Evolutionary conservation across 306 rosid species (phyloP).

Genomic region (Aeschynomene evenia): DNA sequence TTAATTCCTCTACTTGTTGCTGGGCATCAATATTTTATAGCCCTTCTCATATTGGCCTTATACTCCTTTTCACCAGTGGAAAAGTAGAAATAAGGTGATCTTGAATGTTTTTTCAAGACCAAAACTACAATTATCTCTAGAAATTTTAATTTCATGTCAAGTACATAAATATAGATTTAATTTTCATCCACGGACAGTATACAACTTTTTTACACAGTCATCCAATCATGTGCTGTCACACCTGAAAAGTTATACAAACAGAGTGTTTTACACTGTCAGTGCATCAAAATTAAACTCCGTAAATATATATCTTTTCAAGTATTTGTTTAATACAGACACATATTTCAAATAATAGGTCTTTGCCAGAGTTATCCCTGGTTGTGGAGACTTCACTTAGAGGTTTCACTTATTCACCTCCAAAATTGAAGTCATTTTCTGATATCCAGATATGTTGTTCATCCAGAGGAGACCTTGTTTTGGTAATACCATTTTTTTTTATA

Average conservation of each 20-base stretch:
- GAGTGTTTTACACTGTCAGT: too few relatives aligned
- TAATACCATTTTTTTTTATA: slow-evolving; percentile 37
- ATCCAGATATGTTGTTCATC: slow-evolving; percentile 64
- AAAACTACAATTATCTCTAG: neutral
- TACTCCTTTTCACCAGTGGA: slow-evolving; percentile 69
- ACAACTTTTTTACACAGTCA: too few relatives aligned
- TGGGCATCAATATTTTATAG: slow-evolving; percentile 78
- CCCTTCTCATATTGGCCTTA: slow-evolving; percentile 53
- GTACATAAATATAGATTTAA: too few relatives aligned
- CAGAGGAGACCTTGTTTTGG: slow-evolving; percentile 82
- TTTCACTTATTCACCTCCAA: slow-evolving; percentile 55
- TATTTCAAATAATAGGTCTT: slow-evolving; percentile 56
- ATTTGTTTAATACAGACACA: slow-evolving; percentile 9
- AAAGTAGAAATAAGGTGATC: slow-evolving; percentile 76
- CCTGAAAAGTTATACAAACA: too few relatives aligned
- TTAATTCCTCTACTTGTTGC: slow-evolving; percentile 73
- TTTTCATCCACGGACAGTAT: too few relatives aligned
- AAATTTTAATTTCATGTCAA: neutral
- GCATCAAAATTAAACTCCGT: too few relatives aligned
- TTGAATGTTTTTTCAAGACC: slow-evolving; percentile 22
- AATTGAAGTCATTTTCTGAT: slow-evolving; percentile 46
- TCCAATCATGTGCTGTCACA: too few relatives aligned
- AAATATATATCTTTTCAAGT: too few relatives aligned
- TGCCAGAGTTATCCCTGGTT: slow-evolving; percentile 73
- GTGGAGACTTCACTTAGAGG: slow-evolving; percentile 75